phyloP scores from a whole-genome alignment of 192 early-diverging fungal species.

The Umbelopsis ramanniana region DNA sequence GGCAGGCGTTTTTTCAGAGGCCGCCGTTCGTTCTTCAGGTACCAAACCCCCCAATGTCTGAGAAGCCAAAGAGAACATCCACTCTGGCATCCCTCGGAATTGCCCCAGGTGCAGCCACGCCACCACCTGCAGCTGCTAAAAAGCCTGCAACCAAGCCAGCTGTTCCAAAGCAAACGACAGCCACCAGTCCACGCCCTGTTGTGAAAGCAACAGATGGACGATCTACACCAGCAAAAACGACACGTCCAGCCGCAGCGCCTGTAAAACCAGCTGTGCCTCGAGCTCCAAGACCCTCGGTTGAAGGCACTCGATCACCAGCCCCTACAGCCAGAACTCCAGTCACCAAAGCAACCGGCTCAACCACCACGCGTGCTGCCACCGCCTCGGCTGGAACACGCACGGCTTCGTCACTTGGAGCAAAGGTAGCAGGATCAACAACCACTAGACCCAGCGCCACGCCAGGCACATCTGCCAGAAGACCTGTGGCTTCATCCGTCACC shows the following conservation, averaged over 20 bases:
- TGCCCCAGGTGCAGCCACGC: not conserved
- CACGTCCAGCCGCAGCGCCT: not conserved
- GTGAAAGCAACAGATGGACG: not conserved
- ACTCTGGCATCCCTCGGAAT: slow-evolving; percentile 24
- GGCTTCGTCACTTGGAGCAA: not conserved
- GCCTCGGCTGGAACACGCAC: not conserved
- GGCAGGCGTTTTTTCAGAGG: not conserved
- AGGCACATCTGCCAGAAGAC: not conserved
- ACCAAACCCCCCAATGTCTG: slow-evolving; percentile 16
- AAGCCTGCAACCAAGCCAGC: not conserved
- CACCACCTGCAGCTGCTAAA: not conserved
- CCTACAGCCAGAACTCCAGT: not conserved
- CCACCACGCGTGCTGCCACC: not conserved
- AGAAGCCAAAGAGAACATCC: slow-evolving; percentile 23
- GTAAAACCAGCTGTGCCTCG: not conserved
- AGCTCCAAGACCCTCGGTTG: not conserved
- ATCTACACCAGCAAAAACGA: not conserved
- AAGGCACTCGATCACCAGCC: not conserved
- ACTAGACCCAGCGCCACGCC: not conserved
- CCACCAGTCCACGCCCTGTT: not conserved
- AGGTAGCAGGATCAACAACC: not conserved
- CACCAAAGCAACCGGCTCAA: not conserved
- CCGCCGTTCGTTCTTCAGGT: slow-evolving; percentile 22
- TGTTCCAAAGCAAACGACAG: not conserved
- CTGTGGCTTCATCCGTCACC: not conserved